phyloP scores from a whole-genome alignment of 352 stramenopile species.

The Globisporangium megalacanthum region DNA sequence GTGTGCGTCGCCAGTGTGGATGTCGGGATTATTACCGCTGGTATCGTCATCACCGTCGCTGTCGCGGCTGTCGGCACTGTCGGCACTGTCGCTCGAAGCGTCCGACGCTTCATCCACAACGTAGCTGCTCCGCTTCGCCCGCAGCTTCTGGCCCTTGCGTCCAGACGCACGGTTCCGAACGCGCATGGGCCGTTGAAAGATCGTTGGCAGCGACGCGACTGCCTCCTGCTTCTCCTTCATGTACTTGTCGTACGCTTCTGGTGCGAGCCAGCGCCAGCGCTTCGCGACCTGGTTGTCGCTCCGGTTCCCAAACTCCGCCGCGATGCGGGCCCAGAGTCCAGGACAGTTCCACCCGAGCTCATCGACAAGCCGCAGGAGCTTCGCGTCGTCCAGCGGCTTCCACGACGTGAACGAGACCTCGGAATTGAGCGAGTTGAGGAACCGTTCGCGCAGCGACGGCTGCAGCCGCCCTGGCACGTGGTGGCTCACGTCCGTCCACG shows the following conservation, averaged over 20 bases:
- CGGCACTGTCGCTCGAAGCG: not conserved
- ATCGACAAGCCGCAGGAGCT: conserved; percentile 27
- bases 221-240: conserved; percentile 19
- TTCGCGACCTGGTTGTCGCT: conserved; percentile 43
- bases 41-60: not conserved
- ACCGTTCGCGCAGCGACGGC: conserved; percentile 56
- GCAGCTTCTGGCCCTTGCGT: conserved; percentile 27
- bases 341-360: conserved; percentile 33
- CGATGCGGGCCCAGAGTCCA: conserved; percentile 36
- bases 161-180: conserved; percentile 14
- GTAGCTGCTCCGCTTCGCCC: conserved; percentile 8
- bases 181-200: conserved; percentile 42
- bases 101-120: not conserved
- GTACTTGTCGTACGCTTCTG: conserved; percentile 24
- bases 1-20: not conserved
- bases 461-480: conserved; percentile 49
- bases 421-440: conserved; percentile 62
- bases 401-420: conserved; percentile 57
- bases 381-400: conserved; percentile 43
- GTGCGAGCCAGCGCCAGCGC: conserved; percentile 36
- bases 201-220: conserved; percentile 25
- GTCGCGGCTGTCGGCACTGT: conserved; percentile 10
- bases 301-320: conserved; percentile 36
- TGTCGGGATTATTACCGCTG: not conserved
- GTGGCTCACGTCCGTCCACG: conserved; percentile 64